Conservation (phyloP, 2,329 filamentous ascomycete genomes). For the Cytospora chrysosperma region DNA sequence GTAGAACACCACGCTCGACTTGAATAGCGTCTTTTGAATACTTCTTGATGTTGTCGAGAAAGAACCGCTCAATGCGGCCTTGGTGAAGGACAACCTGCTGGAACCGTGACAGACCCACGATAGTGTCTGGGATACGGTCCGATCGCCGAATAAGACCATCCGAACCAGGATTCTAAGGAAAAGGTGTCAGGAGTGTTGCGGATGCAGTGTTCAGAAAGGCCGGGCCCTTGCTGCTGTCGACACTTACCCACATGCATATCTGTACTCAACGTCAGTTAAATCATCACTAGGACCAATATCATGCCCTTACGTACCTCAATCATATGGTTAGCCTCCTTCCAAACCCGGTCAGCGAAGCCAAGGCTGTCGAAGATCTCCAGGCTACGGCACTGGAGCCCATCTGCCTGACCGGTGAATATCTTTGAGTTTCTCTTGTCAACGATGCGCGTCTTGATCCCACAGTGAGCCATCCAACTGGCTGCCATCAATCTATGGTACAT, state of each 20-base stretch:
- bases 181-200: slow-evolving; percentile 22
- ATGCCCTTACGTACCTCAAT: slow-evolving; percentile 54
- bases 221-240: background rate
- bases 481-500: slow-evolving; percentile 39
- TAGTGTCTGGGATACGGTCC: slow-evolving; percentile 62
- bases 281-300: background rate
- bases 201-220: background rate
- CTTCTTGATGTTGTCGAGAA: slow-evolving; percentile 59
- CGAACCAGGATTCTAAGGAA: slow-evolving; percentile 59
- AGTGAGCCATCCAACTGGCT: slow-evolving; percentile 42
- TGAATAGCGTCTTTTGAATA: slow-evolving; percentile 47
- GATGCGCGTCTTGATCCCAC: slow-evolving; percentile 42
- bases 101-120: slow-evolving; percentile 60
- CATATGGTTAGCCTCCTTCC: slow-evolving; percentile 68
- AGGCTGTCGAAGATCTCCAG: slow-evolving; percentile 74
- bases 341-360: slow-evolving; percentile 61
- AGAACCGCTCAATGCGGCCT: slow-evolving; percentile 67
- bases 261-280: slow-evolving; percentile 7
- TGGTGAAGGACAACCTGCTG: slow-evolving; percentile 69
- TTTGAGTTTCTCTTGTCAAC: slow-evolving; percentile 44
- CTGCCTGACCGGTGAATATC: slow-evolving; percentile 44
- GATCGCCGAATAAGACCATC: slow-evolving; percentile 56
- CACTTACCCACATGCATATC: slow-evolving; percentile 34
- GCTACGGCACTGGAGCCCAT: slow-evolving; percentile 59
- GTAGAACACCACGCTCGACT: slow-evolving; percentile 61